These are phyloP conservation scores for Porosira glacialis DNA, from an alignment of 352 stramenopile species.

Conservation along the genomic window DNA sequence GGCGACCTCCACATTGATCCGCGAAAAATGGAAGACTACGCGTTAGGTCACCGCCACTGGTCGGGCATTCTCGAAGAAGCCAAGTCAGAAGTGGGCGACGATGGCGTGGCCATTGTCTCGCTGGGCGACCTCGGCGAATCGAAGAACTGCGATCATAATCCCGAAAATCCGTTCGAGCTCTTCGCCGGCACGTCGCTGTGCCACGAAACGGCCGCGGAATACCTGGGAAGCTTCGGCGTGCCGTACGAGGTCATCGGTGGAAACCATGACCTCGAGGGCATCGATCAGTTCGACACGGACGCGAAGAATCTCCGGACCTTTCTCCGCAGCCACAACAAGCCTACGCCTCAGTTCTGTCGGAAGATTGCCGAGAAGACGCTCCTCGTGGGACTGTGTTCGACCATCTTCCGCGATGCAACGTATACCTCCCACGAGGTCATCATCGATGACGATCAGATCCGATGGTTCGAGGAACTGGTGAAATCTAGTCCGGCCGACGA, in stretches of 20 bases:
- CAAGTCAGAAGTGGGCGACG: no score
- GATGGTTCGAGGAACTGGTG: slow-evolving; percentile 82
- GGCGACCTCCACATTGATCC: slow-evolving; percentile 73
- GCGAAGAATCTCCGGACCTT: slow-evolving; percentile 78
- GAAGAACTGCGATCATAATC: slow-evolving; percentile 64
- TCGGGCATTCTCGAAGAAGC: slow-evolving; percentile 50
- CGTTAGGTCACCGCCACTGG: slow-evolving; percentile 30
- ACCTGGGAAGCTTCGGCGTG: slow-evolving; percentile 61
- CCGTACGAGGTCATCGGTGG: slow-evolving; percentile 67
- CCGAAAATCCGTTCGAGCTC: slow-evolving; percentile 56
- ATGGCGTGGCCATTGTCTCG: slow-evolving; percentile 54
- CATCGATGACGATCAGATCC: slow-evolving; percentile 81
- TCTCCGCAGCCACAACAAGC: slow-evolving; percentile 53
- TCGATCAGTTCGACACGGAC: slow-evolving; percentile 84
- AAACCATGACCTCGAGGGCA: slow-evolving; percentile 83
- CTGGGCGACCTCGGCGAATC: slow-evolving; percentile 71
- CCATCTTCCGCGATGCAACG: slow-evolving; percentile 75
- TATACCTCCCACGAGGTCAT: slow-evolving; percentile 83
- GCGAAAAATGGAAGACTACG: slow-evolving; percentile 68
- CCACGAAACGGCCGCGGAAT: slow-evolving; percentile 65
- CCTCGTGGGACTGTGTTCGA: slow-evolving; percentile 79
- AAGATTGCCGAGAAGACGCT: slow-evolving; percentile 81
- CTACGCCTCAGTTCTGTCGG: slow-evolving; percentile 70
- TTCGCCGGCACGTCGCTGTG: slow-evolving; percentile 73
- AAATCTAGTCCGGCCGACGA: slow-evolving; percentile 68